A percentile compares a stretch with the other conserved stretches of the same genome.
These are phyloP conservation scores for Diaporthe helianthi DNA, from an alignment of 2,329 filamentous ascomycete genomes.

Conservation along the genomic window DNA sequence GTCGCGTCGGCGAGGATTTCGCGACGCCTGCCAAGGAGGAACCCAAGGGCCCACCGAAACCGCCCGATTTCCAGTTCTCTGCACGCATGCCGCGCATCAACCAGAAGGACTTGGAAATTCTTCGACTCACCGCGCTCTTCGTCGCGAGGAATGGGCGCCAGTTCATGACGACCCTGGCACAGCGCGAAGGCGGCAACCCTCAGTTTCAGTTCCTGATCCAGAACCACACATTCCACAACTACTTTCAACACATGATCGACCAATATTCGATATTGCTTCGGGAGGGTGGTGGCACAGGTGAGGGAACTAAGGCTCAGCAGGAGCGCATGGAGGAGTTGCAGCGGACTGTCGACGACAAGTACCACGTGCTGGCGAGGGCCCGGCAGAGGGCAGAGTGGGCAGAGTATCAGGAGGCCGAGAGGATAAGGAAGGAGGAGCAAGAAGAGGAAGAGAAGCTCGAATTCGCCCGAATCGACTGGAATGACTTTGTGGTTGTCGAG, in stretches of 20 bases:
- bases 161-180: slow-evolving; percentile 89
- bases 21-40: slow-evolving; percentile 64
- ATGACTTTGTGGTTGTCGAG: slow-evolving; percentile 95
- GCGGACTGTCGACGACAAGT: slow-evolving; percentile 79
- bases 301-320: slow-evolving; percentile 72
- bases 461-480: slow-evolving; percentile 94
- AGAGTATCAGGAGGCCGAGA: slow-evolving; percentile 83
- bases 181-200: slow-evolving; percentile 87
- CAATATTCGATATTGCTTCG: slow-evolving; percentile 87
- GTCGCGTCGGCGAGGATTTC: slow-evolving; percentile 70
- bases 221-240: slow-evolving; percentile 95
- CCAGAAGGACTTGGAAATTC: slow-evolving; percentile 83
- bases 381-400: slow-evolving; percentile 88
- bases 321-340: slow-evolving; percentile 76
- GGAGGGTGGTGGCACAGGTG: slow-evolving; percentile 70
- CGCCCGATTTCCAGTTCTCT: slow-evolving; percentile 89
- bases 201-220: slow-evolving; percentile 97
- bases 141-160: slow-evolving; percentile 91
- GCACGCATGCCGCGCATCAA: slow-evolving; percentile 97
- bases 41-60: slow-evolving; percentile 82
- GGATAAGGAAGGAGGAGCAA: slow-evolving; percentile 86
- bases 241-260: slow-evolving; percentile 90
- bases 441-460: slow-evolving; percentile 79
- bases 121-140: slow-evolving; percentile 83
- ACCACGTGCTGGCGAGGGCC: slow-evolving; percentile 78